Base-by-base conservation (phyloP, 108 stramenopile species). In the Skeletonema grethae region DNA sequence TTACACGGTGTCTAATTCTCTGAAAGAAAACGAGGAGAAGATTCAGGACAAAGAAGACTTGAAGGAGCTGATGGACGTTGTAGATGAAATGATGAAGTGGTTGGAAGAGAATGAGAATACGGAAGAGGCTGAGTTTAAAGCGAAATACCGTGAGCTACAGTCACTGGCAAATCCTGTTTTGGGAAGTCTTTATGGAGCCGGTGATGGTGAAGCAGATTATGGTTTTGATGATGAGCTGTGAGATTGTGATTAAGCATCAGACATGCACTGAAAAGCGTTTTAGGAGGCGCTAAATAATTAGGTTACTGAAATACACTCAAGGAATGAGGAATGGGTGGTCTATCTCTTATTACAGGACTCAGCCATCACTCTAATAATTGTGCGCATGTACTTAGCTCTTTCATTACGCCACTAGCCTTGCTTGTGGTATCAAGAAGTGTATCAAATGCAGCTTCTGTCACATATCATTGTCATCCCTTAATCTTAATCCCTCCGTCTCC, bases 71-170 rank as follows among this genome's bases (percentile, higher is more conserved):
- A 71, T 85, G 64, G 86, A 87, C 58, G 68, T 83, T 25, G 82
- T 97, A 43, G 88, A 97, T 73, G 98, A 97, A 84, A 88, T 82
- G 41, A 73, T 97, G 53, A 96, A 98, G 61, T 98, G 98, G 98
- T 84, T 98, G 67, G 98, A 98, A 32, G 82, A 86, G 61, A 94
- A 95, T 82, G 88, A 93, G 65, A 95, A 97, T 71, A 96, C 95
- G 5, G 89, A 86, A 24, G 87, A 90, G 65, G 94, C 96, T 22
- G 98, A 97, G 61, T 90, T 86, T 71, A 60, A 78, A 62, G 75
- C 83, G 36, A 96, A 97, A 77, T 82, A 90, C 61, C 89, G 93
- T 70, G 97, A 97, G 83, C 82, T 98, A 20, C 97, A 98, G 70
- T 66, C 79, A 59, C 67, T 97, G 64, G 90, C 95, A 20, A 94